These are phyloP conservation scores for Phoma sp. DNA, from an alignment of 2,329 filamentous ascomycete genomes.

Conservation along the genomic window DNA sequence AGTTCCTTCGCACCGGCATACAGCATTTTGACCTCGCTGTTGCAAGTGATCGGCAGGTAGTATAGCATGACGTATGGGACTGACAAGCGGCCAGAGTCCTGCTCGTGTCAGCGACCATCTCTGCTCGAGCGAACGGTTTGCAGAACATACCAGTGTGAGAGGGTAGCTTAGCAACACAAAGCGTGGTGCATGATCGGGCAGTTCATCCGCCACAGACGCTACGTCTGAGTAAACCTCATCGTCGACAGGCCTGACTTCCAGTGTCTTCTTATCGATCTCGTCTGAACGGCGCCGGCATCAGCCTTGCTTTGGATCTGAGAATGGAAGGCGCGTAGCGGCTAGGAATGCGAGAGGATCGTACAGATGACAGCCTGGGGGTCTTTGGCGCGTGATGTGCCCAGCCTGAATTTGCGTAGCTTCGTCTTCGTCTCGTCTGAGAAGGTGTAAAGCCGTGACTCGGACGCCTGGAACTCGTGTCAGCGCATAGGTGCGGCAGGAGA, in stretches of 20 bases:
- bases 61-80: conserved; percentile 95
- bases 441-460: conserved; percentile 88
- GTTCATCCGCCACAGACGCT: conserved; percentile 81
- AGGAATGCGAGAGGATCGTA: conserved; percentile 57
- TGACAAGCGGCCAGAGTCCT: conserved; percentile 82
- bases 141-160: conserved; percentile 72
- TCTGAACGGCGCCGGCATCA: conserved; percentile 61
- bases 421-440: conserved; percentile 91
- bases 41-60: conserved; percentile 92
- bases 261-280: conserved; percentile 85
- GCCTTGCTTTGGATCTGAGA: conserved; percentile 20
- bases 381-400: conserved; percentile 85
- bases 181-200: conserved; percentile 89
- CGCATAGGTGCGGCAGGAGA: conserved; percentile 1
- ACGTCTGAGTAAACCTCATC: conserved; percentile 83
- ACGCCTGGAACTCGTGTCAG: conserved; percentile 55
- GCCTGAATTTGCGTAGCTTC: conserved; percentile 90
- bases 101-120: not conserved
- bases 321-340: conserved; percentile 3
- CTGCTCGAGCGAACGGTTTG: not conserved
- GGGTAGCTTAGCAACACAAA: conserved; percentile 93
- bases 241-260: conserved; percentile 87
- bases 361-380: conserved; percentile 92
- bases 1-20: conserved; percentile 96
- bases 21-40: conserved; percentile 84